Evolutionary conservation across 1,284 basidiomycete genomes (phyloP), one percentile per base, ranked within the genome.

Genomic region (Apiotrichum mycotoxinovorans): DNA sequence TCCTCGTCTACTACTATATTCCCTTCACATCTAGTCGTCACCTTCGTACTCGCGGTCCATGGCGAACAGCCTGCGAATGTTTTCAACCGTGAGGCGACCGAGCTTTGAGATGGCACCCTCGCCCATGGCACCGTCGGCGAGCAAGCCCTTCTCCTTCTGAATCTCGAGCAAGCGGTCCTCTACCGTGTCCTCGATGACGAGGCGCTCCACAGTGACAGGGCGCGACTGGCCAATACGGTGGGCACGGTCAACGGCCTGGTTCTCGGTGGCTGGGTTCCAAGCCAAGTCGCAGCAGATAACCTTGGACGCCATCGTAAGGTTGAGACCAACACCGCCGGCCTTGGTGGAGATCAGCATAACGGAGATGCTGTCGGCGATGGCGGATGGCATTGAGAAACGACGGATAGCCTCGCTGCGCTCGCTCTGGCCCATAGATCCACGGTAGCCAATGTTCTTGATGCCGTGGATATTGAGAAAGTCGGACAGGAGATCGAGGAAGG

Each of bases 191-290:
- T 50, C 55, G 43, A 77, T 73, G 45, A 94, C 84, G 2, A 96
- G 80, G 40, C 93, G 83, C 76, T 90, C 92, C 49, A 96, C 86
- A 35, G 89, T 79, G 54, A 93, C 89, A 2, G 87, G 87, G 63
- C 80, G 85, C 17, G 84, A 91, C 76, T 96, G 94, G 1, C 94
- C 94, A 58, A 97, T 96, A 7, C 94, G 85, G 75, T 97, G 94
- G 0, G 89, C 68, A 23, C 78, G 68, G 51, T 76, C 75, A 34
- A 72, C 64, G 3, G 75, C 74, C 63, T 75, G 73, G 23, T 67
- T 60, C 58, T 74, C 69, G 1, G 73, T 71, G 1, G 78, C 77
- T 0, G 71, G 66, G 60, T 74, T 74, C 76, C 76, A 79, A 25
- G 56, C 52, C 14, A 63, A 46, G 37, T 58, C 58, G 35, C 57